Evolutionary conservation across 2,329 filamentous ascomycete species (phyloP), one percentile per base, ranked within the genome.

Genomic region (Fusarium nanum): DNA sequence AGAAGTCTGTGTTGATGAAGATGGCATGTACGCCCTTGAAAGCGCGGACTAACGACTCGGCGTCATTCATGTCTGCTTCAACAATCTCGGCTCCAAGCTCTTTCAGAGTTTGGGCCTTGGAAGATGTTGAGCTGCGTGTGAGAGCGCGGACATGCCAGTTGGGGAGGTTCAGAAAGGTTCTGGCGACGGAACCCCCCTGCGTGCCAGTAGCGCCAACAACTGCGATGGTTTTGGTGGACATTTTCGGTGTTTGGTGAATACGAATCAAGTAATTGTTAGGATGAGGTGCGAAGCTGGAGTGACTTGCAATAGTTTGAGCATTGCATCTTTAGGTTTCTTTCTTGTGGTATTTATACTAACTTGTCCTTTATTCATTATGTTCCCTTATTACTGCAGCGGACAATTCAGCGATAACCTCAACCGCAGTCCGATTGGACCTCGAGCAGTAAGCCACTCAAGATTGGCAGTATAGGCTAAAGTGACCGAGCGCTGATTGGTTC

Each of bases 1-100:
- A 87, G 75, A 85, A 88, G 62, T 87, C 81, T 0, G 86, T 88
- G 45, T 85, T 83, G 70, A 79, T 77, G 73, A 88, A 88, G 62
- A 88, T 84, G 49, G 81, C 75, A 58, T 82, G 78, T 5, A 81
- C 83, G 5, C 79, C 82, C 6, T 71, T 22, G 58, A 86, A 85
- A 2, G 81, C 83, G 0, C 68, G 45, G 32, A 77, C 65, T 12
- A 87, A 77, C 12, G 79, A 79, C 0, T 72, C 71, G 3, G 75
- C 62, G 45, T 85, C 78, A 41, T 82, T 78, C 46, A 85, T 75
- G 41, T 87, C 79, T 13, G 82, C 85, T 55, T 76, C 62, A 28
- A 86, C 79, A 12, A 85, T 73, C 64, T 86, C 71, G 5, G 76
- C 81, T 5, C 84, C 84, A 6, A 77, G 74, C 0, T 64, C 67